These are phyloP conservation scores for Solanum boliviense DNA, from an alignment of 257 asterid genomes.

Conservation along the genomic window DNA sequence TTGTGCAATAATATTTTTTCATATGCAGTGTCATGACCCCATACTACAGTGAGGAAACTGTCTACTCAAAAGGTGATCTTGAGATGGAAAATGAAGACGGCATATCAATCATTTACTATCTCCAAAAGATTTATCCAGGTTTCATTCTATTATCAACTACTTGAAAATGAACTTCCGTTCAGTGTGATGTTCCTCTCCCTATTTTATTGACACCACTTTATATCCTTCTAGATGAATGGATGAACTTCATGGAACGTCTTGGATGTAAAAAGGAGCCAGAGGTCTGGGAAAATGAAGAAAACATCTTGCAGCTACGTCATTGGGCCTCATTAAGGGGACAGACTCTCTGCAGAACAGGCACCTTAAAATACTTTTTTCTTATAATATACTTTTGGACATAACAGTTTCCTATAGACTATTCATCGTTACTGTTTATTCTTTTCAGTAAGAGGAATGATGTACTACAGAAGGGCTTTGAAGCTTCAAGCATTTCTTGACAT, in stretches of 20 bases:
- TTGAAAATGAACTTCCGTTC: not conserved
- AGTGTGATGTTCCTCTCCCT: conserved; percentile 6
- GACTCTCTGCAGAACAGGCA: conserved; percentile 92
- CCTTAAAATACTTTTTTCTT: not conserved
- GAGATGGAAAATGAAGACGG: conserved; percentile 99
- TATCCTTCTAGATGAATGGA: conserved; percentile 83
- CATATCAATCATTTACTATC: conserved; percentile 77
- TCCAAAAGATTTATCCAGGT: conserved; percentile 94
- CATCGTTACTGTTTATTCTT: not conserved
- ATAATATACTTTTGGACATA: not conserved
- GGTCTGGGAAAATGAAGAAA: conserved; percentile 81
- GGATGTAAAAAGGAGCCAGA: conserved; percentile 54
- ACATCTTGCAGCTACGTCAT: conserved; percentile 81
- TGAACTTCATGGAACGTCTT: conserved; percentile 81
- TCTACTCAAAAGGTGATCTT: conserved; percentile 88
- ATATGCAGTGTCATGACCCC: conserved; percentile 87
- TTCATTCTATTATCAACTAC: not conserved
- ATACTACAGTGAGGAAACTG: conserved; percentile 95
- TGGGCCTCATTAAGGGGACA: conserved; percentile 99
- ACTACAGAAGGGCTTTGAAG: conserved; percentile 90
- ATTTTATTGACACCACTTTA: not conserved
- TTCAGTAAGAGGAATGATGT: conserved; percentile 99
- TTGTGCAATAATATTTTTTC: conserved; percentile 14
- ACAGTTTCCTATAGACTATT: not conserved
- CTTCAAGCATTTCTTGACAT: conserved; percentile 99